Evolutionary conservation across 768 basidiomycete genomes (phyloP).

Genomic region (Epithele typhae): DNA sequence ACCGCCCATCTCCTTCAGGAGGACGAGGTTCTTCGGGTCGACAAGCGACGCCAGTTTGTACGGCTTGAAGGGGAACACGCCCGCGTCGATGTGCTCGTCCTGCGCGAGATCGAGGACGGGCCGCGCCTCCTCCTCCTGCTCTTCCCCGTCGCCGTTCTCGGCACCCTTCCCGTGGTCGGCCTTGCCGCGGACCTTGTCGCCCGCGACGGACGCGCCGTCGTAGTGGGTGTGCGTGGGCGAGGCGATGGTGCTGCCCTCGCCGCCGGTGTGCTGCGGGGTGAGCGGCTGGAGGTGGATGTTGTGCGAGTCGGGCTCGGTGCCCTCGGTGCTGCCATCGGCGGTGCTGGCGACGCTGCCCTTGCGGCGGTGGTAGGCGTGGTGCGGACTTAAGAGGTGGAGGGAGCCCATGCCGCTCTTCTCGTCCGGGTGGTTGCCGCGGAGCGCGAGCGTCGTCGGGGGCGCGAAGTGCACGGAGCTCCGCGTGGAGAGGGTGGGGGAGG

Average conservation of each 20-base stretch:
- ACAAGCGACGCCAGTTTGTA: conserved; percentile 77
- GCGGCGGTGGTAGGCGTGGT: conserved; percentile 40
- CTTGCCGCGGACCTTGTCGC: conserved; percentile 12
- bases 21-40: conserved; percentile 79
- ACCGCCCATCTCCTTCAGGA: conserved; percentile 70
- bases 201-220: conserved; percentile 30
- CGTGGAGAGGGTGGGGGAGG: conserved; percentile 73
- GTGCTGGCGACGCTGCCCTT: conserved; percentile 56
- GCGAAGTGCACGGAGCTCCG: conserved; percentile 51
- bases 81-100: conserved; percentile 50
- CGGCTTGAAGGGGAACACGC: conserved; percentile 74
- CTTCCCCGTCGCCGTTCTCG: conserved; percentile 8
- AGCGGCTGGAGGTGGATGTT: conserved; percentile 19
- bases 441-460: conserved; percentile 39
- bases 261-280: conserved; percentile 28
- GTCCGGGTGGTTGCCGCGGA: conserved; percentile 70
- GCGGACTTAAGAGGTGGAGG: conserved; percentile 43
- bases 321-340: conserved; percentile 49
- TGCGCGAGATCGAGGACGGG: conserved; percentile 30
- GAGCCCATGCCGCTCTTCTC: conserved; percentile 48
- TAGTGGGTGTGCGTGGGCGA: conserved; percentile 37
- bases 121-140: conserved; percentile 22
- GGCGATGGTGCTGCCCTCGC: conserved; percentile 30
- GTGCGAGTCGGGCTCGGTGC: conserved; percentile 29
- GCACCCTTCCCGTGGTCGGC: conserved; percentile 7